A percentile compares a stretch with the other conserved stretches of the same genome.
Evolutionary conservation across 768 basidiomycete species (phyloP).

Genomic region (Strobilomyces echinocephalus): DNA sequence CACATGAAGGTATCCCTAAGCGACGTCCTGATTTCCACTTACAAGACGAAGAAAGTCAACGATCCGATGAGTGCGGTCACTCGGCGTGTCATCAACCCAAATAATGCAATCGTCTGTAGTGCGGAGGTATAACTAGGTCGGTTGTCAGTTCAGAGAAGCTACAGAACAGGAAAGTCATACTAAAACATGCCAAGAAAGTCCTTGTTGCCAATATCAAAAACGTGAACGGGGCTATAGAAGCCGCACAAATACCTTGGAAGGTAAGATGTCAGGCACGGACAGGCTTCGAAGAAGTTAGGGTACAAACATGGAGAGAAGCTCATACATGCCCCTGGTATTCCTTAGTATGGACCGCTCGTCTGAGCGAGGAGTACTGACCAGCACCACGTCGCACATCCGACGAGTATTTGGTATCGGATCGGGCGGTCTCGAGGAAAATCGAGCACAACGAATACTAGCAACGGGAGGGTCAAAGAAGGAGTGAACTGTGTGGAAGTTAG

Average conservation of each 20-base stretch:
- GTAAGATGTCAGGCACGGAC: slow-evolving; percentile 7
- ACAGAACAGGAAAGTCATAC: slow-evolving; percentile 12
- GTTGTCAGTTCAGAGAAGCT: slow-evolving; percentile 4
- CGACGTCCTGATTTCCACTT: slow-evolving; percentile 22
- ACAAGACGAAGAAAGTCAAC: slow-evolving; percentile 50
- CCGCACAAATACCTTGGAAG: slow-evolving; percentile 40
- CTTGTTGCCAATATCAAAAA: slow-evolving; percentile 41
- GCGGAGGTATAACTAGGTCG: slow-evolving; percentile 29
- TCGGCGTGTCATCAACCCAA: slow-evolving; percentile 63
- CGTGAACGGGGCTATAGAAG: slow-evolving; percentile 31
- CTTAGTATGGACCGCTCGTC: slow-evolving; percentile 9
- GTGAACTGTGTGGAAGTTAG: slow-evolving; percentile 38
- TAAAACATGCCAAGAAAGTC: slow-evolving; percentile 38
- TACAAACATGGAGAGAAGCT: slow-evolving; percentile 45
- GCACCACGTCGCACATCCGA: slow-evolving; percentile 56
- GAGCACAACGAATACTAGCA: slow-evolving; percentile 61
- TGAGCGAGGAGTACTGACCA: slow-evolving; percentile 40
- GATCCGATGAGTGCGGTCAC: slow-evolving; percentile 62
- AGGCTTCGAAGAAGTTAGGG: background rate
- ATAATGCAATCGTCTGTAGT: slow-evolving; percentile 59
- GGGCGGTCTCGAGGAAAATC: slow-evolving; percentile 66
- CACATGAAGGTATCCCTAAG: slow-evolving; percentile 1
- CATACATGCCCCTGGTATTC: slow-evolving; percentile 50
- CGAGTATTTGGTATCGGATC: slow-evolving; percentile 55
- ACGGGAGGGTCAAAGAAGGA: slow-evolving; percentile 55